Percentiles rank a stretch among this genome's conserved stretches.
These are phyloP conservation scores for Tetrahymena malaccensis DNA, from an alignment of 73 alveolate genomes.

Conservation along the genomic window DNA sequence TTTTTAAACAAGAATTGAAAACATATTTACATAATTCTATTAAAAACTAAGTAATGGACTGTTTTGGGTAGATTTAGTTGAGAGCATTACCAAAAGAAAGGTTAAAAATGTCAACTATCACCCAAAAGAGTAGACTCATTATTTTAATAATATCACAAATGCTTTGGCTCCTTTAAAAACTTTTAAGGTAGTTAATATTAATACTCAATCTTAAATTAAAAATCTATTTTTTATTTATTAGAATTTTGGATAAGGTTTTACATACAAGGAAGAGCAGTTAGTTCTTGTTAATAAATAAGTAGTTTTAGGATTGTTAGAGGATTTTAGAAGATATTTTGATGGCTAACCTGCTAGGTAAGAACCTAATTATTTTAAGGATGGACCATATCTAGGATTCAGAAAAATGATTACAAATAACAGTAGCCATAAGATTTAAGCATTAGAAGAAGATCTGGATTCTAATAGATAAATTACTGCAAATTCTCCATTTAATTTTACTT, in stretches of 20 bases:
- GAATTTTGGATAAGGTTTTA: background rate
- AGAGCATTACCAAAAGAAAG: background rate
- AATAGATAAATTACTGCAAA: background rate
- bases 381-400: background rate
- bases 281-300: background rate
- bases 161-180: background rate
- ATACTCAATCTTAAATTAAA: background rate
- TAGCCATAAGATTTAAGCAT: background rate
- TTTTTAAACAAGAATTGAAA: background rate
- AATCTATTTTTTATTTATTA: background rate
- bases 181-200: background rate
- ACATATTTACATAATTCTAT: background rate
- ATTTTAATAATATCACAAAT: background rate
- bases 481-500: background rate
- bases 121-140: background rate
- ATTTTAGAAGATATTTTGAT: background rate
- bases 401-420: background rate
- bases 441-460: background rate
- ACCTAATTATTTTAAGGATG: background rate
- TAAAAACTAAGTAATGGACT: background rate
- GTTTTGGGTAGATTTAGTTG: background rate
- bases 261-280: background rate
- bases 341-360: background rate
- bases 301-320: background rate
- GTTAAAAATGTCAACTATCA: background rate